Percentiles rank a stretch among this genome's conserved stretches.
Conservation (phyloP, 257 asterid genomes). For the Eustoma russellianum region DNA sequence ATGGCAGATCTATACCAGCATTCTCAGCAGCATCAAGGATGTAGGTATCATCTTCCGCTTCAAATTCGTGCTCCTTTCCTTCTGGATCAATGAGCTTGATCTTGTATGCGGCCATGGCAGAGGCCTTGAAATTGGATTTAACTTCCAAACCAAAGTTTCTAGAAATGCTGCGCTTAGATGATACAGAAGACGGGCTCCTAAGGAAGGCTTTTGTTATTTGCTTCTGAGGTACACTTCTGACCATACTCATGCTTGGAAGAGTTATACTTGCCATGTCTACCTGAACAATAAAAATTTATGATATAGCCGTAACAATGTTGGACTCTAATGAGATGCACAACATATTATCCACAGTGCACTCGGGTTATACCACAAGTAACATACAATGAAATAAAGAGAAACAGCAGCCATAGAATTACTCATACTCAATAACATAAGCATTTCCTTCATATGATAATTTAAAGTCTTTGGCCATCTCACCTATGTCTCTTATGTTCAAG, state of each 20-base stretch:
- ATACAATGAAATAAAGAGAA: not conserved
- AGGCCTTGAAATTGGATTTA: slow-evolving; percentile 33
- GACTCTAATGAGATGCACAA: not conserved
- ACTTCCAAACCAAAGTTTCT: slow-evolving; percentile 49
- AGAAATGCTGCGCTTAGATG: slow-evolving; percentile 34
- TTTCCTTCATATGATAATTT: not conserved
- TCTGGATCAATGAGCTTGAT: slow-evolving; percentile 56
- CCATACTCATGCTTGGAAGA: slow-evolving; percentile 42
- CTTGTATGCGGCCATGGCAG: slow-evolving; percentile 61
- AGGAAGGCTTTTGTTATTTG: slow-evolving; percentile 26
- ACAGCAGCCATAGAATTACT: not conserved
- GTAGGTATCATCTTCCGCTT: slow-evolving; percentile 54
- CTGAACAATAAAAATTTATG: slow-evolving; percentile 22
- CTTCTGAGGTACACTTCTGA: slow-evolving; percentile 28
- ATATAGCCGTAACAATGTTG: not conserved
- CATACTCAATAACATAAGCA: not conserved
- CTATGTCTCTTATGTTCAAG: too few species aligned
- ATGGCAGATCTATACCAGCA: slow-evolving; percentile 70
- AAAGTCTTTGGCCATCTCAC: too few species aligned
- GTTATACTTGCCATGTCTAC: slow-evolving; percentile 51
- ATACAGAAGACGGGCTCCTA: slow-evolving; percentile 38
- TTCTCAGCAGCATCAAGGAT: slow-evolving; percentile 70
- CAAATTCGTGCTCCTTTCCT: slow-evolving; percentile 48
- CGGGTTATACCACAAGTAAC: not conserved
- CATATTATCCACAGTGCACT: too few species aligned